Percentiles rank a stretch among this genome's conserved stretches.
These are phyloP conservation scores for Parietaria judaica DNA, from an alignment of 306 rosid genomes.

Conservation along the genomic window DNA sequence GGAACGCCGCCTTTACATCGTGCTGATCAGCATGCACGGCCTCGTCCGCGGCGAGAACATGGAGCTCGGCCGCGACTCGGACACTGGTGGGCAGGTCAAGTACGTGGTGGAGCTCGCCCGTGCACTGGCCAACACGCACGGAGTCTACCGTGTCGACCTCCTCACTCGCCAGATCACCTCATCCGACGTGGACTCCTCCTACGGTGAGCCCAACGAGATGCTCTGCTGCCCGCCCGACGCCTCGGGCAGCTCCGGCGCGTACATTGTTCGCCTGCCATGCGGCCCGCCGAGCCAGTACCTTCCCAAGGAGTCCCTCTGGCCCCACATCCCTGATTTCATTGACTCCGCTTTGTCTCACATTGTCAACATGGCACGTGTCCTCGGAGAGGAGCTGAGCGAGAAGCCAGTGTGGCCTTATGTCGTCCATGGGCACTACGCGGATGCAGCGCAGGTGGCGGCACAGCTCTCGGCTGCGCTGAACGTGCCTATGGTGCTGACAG, in stretches of 20 bases:
- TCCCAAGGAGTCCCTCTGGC: conserved; percentile 78
- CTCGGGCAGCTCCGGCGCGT: conserved; percentile 63
- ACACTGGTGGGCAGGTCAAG: conserved; percentile 87
- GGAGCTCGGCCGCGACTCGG: conserved; percentile 88
- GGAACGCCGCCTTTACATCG: conserved; percentile 46
- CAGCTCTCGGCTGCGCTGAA: conserved; percentile 63
- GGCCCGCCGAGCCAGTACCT: conserved; percentile 65
- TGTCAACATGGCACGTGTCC: conserved; percentile 62
- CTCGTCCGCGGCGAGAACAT: conserved; percentile 77
- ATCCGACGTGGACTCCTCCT: conserved; percentile 56
- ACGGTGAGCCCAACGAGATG: conserved; percentile 83
- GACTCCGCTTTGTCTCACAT: conserved; percentile 65
- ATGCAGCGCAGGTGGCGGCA: conserved; percentile 65
- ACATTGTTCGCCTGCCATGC: conserved; percentile 67
- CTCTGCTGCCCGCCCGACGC: conserved; percentile 54
- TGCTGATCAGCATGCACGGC: conserved; percentile 69
- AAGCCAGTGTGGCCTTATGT: conserved; percentile 66
- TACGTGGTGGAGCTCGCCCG: conserved; percentile 79
- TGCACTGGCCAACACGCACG: conserved; percentile 64
- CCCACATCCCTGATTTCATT: conserved; percentile 64
- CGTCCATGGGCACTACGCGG: conserved; percentile 83
- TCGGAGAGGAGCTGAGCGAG: conserved; percentile 58
- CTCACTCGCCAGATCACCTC: conserved; percentile 66
- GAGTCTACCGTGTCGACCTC: conserved; percentile 69
- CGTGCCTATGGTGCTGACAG: conserved; percentile 76